phyloP scores from a whole-genome alignment of 2,329 filamentous ascomycete species.

The Didymella lethalis region DNA sequence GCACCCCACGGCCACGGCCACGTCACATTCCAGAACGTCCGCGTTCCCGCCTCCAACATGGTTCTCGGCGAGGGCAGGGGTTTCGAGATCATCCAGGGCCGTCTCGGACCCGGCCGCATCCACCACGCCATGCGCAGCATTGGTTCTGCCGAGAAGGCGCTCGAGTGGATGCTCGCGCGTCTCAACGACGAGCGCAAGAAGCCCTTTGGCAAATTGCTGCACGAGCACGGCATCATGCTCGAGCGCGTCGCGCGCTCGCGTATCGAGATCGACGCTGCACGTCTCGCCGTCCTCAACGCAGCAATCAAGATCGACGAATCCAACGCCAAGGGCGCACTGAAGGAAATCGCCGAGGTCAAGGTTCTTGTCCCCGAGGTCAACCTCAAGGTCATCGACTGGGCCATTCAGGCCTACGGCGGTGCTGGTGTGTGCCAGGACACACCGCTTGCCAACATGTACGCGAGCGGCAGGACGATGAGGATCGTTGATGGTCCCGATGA shows the following conservation, averaged over 20 bases:
- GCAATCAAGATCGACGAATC: constrained; percentile 92
- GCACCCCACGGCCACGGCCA: constrained; percentile 98
- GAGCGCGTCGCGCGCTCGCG: constrained; percentile 93
- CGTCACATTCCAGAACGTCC: constrained; percentile 86
- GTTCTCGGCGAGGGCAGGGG: constrained; percentile 92
- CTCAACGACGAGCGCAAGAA: constrained; percentile 92
- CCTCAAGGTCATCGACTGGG: constrained; percentile 89
- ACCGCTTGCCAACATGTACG: constrained; percentile 80
- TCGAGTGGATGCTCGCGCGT: constrained; percentile 94
- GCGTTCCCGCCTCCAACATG: constrained; percentile 82
- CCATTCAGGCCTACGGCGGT: constrained; percentile 90
- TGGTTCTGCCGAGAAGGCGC: constrained; percentile 85
- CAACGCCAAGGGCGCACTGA: constrained; percentile 86
- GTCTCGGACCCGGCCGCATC: constrained; percentile 92
- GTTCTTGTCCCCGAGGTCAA: constrained; percentile 84
- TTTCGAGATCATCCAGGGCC: constrained; percentile 98
- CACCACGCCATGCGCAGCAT: constrained; percentile 98
- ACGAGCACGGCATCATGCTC: constrained; percentile 91
- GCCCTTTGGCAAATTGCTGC: constrained; percentile 86
- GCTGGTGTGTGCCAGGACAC: constrained; percentile 95
- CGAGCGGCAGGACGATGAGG: constrained; percentile 78
- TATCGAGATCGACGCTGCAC: constrained; percentile 91
- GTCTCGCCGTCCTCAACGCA: constrained; percentile 90
- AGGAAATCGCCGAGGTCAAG: constrained; percentile 95
- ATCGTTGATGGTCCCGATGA: constrained; percentile 96